Conservation (phyloP, 2,329 filamentous ascomycete genomes). For the Herpotrichia juniperi region DNA sequence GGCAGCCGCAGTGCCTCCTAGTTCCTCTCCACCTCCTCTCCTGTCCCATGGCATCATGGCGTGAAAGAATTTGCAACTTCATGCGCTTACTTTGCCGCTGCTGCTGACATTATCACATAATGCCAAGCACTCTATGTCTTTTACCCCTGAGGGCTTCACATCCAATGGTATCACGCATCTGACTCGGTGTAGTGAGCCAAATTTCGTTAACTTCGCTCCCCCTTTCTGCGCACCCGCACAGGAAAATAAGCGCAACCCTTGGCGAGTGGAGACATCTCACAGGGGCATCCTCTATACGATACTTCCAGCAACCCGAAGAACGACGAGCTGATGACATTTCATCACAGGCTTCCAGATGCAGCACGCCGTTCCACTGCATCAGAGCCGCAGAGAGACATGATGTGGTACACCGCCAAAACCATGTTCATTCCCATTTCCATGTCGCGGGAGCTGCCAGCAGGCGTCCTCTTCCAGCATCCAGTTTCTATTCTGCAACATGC, state of each 20-base stretch:
- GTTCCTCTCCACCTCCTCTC: too few species aligned
- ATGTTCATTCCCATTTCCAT: conserved; percentile 12
- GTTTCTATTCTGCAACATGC: neutral
- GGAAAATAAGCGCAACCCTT: neutral
- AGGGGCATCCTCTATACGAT: neutral
- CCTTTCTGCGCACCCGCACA: neutral
- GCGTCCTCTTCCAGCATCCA: conserved; percentile 3
- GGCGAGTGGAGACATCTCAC: neutral
- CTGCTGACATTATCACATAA: neutral
- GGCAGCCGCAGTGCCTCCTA: too few species aligned
- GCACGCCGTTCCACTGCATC: conserved; percentile 5
- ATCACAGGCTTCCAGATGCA: neutral
- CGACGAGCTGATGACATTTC: neutral
- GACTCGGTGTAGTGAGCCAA: neutral
- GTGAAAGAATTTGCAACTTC: conserved; percentile 1
- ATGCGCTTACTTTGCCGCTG: neutral
- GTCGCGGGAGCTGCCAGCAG: neutral
- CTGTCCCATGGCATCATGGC: conserved; percentile 4
- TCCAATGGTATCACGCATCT: neutral
- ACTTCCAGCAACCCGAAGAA: neutral
- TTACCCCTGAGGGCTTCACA: neutral
- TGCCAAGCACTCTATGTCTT: neutral
- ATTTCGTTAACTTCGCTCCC: neutral
- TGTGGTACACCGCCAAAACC: conserved; percentile 10
- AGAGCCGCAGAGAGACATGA: conserved; percentile 2